phyloP scores from a whole-genome alignment of 768 basidiomycete genomes.

The Leccinum arenicola region DNA sequence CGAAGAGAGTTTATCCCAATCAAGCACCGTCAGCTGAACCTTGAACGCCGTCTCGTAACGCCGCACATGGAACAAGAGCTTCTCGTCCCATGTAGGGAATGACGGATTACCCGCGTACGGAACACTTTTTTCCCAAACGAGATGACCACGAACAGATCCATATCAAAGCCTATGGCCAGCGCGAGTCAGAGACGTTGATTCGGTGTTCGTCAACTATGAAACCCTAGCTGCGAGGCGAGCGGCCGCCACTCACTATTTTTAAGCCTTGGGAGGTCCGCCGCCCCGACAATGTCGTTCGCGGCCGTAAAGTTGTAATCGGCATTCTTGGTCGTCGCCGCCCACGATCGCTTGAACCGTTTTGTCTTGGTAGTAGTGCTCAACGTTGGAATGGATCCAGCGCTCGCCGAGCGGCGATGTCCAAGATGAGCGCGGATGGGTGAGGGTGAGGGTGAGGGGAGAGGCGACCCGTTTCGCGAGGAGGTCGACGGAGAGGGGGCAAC shows the following conservation, averaged over 20 bases:
- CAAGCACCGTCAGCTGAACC: constrained; percentile 79
- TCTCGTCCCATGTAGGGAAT: constrained; percentile 75
- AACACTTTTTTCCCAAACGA: constrained; percentile 23
- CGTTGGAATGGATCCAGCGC: too few species aligned
- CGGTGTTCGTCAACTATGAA: neutral
- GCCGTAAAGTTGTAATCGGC: constrained; percentile 59
- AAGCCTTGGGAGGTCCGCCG: constrained; percentile 75
- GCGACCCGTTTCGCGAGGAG: too few species aligned
- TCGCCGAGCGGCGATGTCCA: too few species aligned
- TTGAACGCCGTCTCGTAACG: constrained; percentile 79
- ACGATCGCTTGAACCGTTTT: constrained; percentile 38
- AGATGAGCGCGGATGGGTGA: too few species aligned
- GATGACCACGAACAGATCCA: constrained; percentile 96
- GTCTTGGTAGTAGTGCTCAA: too few species aligned
- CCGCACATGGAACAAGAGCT: constrained; percentile 91
- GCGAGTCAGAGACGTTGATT: neutral
- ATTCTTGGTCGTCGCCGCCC: constrained; percentile 34
- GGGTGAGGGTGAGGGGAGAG: too few species aligned
- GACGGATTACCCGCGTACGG: too few species aligned
- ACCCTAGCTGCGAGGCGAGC: neutral
- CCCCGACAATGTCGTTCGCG: constrained; percentile 49
- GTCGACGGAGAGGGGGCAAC: too few species aligned
- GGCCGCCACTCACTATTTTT: constrained; percentile 69
- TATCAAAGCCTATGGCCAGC: constrained; percentile 65
- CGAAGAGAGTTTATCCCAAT: constrained; percentile 92